Base-by-base conservation (phyloP, 1,139 yeast species). In the Groenewaldozyma sp. region DNA sequence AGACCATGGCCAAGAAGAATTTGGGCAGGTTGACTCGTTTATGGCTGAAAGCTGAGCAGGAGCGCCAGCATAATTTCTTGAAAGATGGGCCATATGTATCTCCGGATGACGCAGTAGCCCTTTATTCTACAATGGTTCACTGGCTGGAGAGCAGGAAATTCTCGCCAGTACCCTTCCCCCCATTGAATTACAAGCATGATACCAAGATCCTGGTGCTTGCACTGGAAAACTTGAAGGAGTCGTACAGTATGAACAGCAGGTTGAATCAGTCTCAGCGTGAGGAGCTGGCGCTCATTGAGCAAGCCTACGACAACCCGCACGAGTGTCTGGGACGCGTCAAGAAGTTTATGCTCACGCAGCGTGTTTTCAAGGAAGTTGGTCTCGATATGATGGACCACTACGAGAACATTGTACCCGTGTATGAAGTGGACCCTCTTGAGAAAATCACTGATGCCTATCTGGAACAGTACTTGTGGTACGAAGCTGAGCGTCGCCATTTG, bases 401-500 rank as follows among this genome's bases (percentile, higher is more conserved):
- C 55, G 82, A 82, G 45, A 82, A 81, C 52, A 69, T 88, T 35
- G 73, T 81, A 0, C 98, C 98, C 0, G 88, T 88, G 1, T 88
- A 84, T 55, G 73, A 82, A 7, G 73, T 91, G 17, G 97, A 88
- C 56, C 95, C 97, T 0, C 64, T 87, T 37, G 99, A 93, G 58
- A 91, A 88, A 56, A 86, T 93, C 42, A 87, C 96, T 0, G 99
- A 93, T 64, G 96, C 97, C 0, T 93, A 91, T 53, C 64, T 93
- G 35, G 98, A 91, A 56, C 98, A 91, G 54, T 93, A 88, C 53
- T 65, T 93, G 39, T 91, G 97, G 96, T 91, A 82, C 59, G 97
- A 91, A 59, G 91, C 94, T 3, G 95, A 86, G 39, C 80, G 82
- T 53, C 65, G 96, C 42, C 77, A 79, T 16, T 64, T 93, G 29